Conservation (phyloP, 202 grass and related monocot species). For the Dendrocalamus latiflorus region DNA sequence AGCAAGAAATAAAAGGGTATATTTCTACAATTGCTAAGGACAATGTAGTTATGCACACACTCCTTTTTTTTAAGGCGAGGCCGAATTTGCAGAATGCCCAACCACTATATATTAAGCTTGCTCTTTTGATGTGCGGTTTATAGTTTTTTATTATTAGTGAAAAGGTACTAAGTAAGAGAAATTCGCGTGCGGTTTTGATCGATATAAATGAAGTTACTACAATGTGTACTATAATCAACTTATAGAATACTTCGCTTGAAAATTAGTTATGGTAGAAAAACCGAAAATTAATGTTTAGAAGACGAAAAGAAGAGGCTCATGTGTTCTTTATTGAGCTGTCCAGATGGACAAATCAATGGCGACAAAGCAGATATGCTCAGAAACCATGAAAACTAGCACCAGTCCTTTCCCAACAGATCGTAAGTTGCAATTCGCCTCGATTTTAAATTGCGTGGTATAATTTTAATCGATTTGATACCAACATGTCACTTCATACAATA, state of each 20-base stretch:
- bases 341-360: background rate
- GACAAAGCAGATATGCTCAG: background rate
- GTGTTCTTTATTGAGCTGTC: background rate
- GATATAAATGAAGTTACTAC: too few species aligned
- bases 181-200: rapidly evolving
- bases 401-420: conserved; percentile 5
- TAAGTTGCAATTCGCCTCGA: background rate
- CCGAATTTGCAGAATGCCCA: background rate
- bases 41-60: background rate
- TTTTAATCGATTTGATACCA: too few species aligned
- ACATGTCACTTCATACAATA: background rate
- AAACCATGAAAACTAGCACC: background rate
- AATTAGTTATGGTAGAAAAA: too few species aligned
- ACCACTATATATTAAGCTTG: background rate
- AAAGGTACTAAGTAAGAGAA: too few species aligned
- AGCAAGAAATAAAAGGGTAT: too few species aligned
- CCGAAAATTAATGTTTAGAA: too few species aligned
- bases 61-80: background rate
- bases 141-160: too few species aligned
- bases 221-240: too few species aligned
- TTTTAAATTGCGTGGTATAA: background rate
- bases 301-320: too few species aligned
- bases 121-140: too few species aligned
- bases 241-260: too few species aligned
- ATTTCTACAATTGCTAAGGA: background rate